These are phyloP conservation scores for Pichia sp. DNA, from an alignment of 1,139 yeast species.

Conservation along the genomic window DNA sequence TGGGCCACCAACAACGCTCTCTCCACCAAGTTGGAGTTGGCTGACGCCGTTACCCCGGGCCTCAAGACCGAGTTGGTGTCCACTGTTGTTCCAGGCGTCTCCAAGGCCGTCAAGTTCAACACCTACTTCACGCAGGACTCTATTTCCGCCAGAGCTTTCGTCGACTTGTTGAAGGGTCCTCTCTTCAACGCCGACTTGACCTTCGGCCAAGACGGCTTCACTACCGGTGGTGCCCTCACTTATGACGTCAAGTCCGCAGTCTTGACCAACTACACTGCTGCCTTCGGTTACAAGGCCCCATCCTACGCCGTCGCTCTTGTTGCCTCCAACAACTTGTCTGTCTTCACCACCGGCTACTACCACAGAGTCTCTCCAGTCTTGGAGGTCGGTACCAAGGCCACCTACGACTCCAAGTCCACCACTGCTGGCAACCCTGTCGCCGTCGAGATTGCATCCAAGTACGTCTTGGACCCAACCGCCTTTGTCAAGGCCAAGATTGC, in stretches of 20 bases:
- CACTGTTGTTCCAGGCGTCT: slow-evolving; percentile 81
- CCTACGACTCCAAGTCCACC: slow-evolving; percentile 86
- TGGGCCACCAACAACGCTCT: slow-evolving; percentile 94
- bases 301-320: slow-evolving; percentile 84
- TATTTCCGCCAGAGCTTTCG: slow-evolving; percentile 90
- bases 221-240: slow-evolving; percentile 96
- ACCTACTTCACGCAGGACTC: slow-evolving; percentile 90
- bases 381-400: slow-evolving; percentile 98
- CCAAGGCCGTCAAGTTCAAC: slow-evolving; percentile 88
- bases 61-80: slow-evolving; percentile 91
- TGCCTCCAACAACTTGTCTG: slow-evolving; percentile 84
- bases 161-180: slow-evolving; percentile 94
- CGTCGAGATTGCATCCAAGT: slow-evolving; percentile 95
- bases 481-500: slow-evolving; percentile 96
- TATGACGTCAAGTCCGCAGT: slow-evolving; percentile 92
- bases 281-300: slow-evolving; percentile 89
- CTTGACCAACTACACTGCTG: slow-evolving; percentile 91
- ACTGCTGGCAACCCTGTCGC: slow-evolving; percentile 56
- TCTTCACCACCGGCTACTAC: slow-evolving; percentile 95
- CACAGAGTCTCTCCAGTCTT: slow-evolving; percentile 88
- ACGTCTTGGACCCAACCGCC: slow-evolving; percentile 79
- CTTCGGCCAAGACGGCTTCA: slow-evolving; percentile 92
- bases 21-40: slow-evolving; percentile 89
- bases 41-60: slow-evolving; percentile 92
- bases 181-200: slow-evolving; percentile 92